These are phyloP conservation scores for Leccinum subgranulosum DNA, from an alignment of 768 basidiomycete species.

Conservation along the genomic window DNA sequence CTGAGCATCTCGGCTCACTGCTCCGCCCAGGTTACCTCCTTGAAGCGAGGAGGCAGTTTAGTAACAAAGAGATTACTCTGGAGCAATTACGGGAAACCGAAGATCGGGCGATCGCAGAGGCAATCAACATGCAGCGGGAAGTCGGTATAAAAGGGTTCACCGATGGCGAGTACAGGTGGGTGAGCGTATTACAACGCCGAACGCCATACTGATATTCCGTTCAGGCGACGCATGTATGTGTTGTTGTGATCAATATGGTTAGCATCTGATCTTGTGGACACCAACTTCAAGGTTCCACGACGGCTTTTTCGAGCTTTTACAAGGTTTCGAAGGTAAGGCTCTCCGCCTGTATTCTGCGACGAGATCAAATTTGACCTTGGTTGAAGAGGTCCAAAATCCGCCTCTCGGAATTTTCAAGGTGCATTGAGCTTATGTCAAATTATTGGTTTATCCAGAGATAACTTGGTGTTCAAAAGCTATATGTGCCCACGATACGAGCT, in stretches of 20 bases:
- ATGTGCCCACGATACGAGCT: neutral
- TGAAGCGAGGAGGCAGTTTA: slow-evolving; percentile 34
- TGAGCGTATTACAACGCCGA: slow-evolving; percentile 15
- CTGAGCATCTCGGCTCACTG: slow-evolving; percentile 46
- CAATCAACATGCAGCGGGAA: slow-evolving; percentile 37
- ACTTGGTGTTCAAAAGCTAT: neutral
- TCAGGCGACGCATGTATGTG: neutral
- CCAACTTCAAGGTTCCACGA: neutral
- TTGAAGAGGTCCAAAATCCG: neutral
- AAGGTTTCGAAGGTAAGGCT: neutral
- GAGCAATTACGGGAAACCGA: slow-evolving; percentile 38
- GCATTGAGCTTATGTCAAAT: neutral
- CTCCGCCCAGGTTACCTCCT: slow-evolving; percentile 41
- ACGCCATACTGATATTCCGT: neutral
- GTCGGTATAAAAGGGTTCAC: slow-evolving; percentile 42
- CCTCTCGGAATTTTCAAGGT: neutral
- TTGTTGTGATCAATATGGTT: neutral
- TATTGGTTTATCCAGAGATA: neutral
- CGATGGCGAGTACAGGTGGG: slow-evolving; percentile 39
- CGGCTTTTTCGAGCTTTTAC: neutral
- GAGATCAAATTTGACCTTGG: neutral
- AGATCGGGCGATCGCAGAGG: slow-evolving; percentile 36
- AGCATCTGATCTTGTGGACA: neutral
- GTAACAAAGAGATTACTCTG: slow-evolving; percentile 30
- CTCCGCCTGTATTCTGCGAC: neutral